Evolutionary conservation across 768 basidiomycete species (phyloP).

Genomic region (Mycena rebaudengoi): DNA sequence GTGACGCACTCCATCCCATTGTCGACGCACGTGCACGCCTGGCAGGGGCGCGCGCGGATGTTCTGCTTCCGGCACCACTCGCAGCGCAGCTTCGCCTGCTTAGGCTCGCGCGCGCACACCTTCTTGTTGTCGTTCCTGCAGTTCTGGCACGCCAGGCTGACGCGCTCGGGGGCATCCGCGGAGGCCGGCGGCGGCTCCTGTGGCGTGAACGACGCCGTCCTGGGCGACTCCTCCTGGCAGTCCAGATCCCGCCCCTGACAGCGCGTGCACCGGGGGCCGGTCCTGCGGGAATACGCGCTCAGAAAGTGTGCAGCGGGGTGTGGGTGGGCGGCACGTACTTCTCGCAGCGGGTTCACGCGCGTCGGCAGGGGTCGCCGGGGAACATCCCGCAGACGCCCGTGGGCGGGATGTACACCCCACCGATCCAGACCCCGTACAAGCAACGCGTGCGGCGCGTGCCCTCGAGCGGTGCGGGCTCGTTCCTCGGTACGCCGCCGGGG

Average conservation of each 20-base stretch:
- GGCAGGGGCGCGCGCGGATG: slow-evolving; percentile 16
- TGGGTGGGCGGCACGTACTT: slow-evolving; percentile 4
- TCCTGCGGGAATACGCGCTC: slow-evolving; percentile 4
- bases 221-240: slow-evolving; percentile 54
- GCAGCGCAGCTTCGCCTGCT: slow-evolving; percentile 67
- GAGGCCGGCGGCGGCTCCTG: slow-evolving; percentile 31
- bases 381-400: slow-evolving; percentile 51
- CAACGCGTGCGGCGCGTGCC: slow-evolving; percentile 68
- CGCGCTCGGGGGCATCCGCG: slow-evolving; percentile 53
- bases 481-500: slow-evolving; percentile 41
- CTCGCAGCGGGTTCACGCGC: slow-evolving; percentile 64
- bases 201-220: slow-evolving; percentile 33
- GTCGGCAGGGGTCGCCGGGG: slow-evolving; percentile 49
- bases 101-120: slow-evolving; percentile 61
- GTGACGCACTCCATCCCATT: slow-evolving; percentile 14
- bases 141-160: slow-evolving; percentile 65
- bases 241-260: slow-evolving; percentile 61
- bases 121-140: slow-evolving; percentile 76
- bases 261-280: slow-evolving; percentile 56
- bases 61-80: slow-evolving; percentile 44
- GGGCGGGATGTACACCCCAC: slow-evolving; percentile 42
- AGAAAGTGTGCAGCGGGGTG: not conserved
- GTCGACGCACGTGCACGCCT: slow-evolving; percentile 14
- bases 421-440: slow-evolving; percentile 76
- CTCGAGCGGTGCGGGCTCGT: slow-evolving; percentile 29